phyloP scores from a whole-genome alignment of 805 yeast genomes.

The Metschnikowia anglica region DNA sequence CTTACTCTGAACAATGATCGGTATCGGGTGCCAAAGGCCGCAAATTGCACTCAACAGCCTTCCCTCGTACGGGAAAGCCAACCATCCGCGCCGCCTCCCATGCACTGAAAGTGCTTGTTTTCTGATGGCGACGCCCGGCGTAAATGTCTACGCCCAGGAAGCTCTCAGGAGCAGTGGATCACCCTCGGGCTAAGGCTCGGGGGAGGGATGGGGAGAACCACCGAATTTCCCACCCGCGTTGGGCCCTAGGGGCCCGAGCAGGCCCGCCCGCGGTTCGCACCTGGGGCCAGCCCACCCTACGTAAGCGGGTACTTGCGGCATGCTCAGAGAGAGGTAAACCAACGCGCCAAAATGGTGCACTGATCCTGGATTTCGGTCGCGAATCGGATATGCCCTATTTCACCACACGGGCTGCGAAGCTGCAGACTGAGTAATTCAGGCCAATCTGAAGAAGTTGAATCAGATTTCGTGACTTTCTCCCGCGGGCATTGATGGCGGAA shows the following conservation, averaged over 20 bases:
- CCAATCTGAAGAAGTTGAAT: too few relatives aligned
- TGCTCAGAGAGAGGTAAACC: conserved; percentile 42
- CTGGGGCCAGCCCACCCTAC: conserved; percentile 18
- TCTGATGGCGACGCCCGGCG: conserved; percentile 62
- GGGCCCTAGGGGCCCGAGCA: conserved; percentile 7
- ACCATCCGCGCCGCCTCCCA: conserved; percentile 62
- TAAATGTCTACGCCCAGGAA: conserved; percentile 49
- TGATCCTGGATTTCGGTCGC: conserved; percentile 1
- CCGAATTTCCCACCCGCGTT: conserved; percentile 64
- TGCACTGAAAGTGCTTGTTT: conserved; percentile 36
- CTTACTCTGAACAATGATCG: conserved; percentile 55
- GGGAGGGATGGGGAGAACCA: conserved; percentile 48
- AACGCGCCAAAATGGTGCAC: conserved; percentile 23
- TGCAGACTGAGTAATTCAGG: too few relatives aligned
- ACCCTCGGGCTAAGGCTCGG: conserved; percentile 10
- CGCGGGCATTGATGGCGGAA: too few relatives aligned
- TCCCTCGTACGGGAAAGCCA: conserved; percentile 38
- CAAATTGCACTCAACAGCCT: conserved; percentile 62
- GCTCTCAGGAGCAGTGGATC: conserved; percentile 52
- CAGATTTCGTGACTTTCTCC: too few relatives aligned
- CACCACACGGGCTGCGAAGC: too few relatives aligned
- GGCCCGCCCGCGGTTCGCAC: conserved; percentile 16
- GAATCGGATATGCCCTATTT: background rate
- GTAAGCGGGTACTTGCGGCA: conserved; percentile 49
- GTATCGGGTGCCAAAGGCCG: conserved; percentile 61